Evolutionary conservation across 768 basidiomycete genomes (phyloP), one percentile per base, ranked within the genome.

Genomic region (Lyophyllum shimeji): DNA sequence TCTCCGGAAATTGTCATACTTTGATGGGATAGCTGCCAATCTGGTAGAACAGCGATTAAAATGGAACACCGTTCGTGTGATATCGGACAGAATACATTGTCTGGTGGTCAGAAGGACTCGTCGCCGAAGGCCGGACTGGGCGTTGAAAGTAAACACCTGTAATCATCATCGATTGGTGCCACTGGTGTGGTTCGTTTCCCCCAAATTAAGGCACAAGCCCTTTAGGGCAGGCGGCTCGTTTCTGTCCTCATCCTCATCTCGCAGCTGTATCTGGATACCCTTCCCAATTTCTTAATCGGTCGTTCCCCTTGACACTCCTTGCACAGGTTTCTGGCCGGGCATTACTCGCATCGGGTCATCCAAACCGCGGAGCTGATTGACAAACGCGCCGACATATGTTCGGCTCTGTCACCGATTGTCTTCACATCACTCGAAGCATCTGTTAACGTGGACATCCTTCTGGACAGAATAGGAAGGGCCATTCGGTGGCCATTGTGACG

Each of bases 1-100:
- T 70, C 71, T n/a, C 70, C 72, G 53, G 71, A 74, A 53, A 72
- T 75, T 57, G 71, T 72, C 47, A 69, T 75, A 59, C 67, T 72
- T 47, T 74, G 69, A 62, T 65, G 60, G 63, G 52, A 37, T 46
- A 46, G 33, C 15, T 49, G 54, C 27, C 43, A 50, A 23, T 21
- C 17, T 29, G 27, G 21, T 39, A 39, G 42, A 34, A n/a, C 31
- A 46, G 40, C 13, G 47, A 40, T 31, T 46, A 39, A 44, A 46
- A 54, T 57, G 55, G 51, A 46, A 53, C 20, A n/a, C 18, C 21
- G 27, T 40, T 3, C 53, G 50, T 50, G 31, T 43, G 37, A 31
- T 8, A 9, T 7, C 21, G 50, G 21, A 12, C 8, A 29, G 39
- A 51, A 33, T 12, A 33, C 29, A 48, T 20, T 37, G 15, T 40